A percentile compares a stretch with the other conserved stretches of the same genome.
phyloP scores from a whole-genome alignment of 805 yeast species.

The Wickerhamomyces subpelliculosus region DNA sequence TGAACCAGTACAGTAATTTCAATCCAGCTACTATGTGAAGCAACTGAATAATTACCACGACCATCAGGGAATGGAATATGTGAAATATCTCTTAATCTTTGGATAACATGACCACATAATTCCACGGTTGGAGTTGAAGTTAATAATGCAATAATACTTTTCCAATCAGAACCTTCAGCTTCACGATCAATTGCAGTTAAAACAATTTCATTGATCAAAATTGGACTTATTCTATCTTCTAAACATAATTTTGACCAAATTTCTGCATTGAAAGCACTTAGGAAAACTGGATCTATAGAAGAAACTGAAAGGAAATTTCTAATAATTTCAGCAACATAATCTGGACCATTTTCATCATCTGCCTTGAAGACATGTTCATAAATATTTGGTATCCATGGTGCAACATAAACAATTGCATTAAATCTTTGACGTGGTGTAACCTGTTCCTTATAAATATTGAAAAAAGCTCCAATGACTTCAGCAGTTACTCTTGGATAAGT shows the following conservation, averaged over 20 bases:
- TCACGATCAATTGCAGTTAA: slow-evolving; percentile 70
- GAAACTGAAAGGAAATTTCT: slow-evolving; percentile 57
- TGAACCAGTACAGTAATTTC: slow-evolving; percentile 65
- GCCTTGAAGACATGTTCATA: slow-evolving; percentile 47
- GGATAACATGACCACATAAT: slow-evolving; percentile 57
- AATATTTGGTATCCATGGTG: slow-evolving; percentile 73
- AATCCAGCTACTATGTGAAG: slow-evolving; percentile 54
- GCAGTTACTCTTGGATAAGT: slow-evolving; percentile 54
- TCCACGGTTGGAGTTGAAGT: slow-evolving; percentile 65
- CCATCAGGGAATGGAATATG: slow-evolving; percentile 39
- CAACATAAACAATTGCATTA: slow-evolving; percentile 35
- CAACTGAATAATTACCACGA: slow-evolving; percentile 35
- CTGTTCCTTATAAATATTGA: slow-evolving; percentile 44
- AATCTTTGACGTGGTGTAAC: slow-evolving; percentile 20
- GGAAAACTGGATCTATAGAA: slow-evolving; percentile 37
- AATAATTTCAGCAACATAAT: slow-evolving; percentile 51
- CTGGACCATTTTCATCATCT: slow-evolving; percentile 53
- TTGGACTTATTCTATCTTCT: slow-evolving; percentile 50
- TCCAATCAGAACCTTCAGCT: slow-evolving; percentile 69
- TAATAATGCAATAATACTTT: slow-evolving; percentile 52
- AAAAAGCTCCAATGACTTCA: slow-evolving; percentile 43
- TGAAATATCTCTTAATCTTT: slow-evolving; percentile 48
- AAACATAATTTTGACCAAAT: slow-evolving; percentile 63
- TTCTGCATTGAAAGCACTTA: slow-evolving; percentile 48
- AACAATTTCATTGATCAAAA: slow-evolving; percentile 67